These are phyloP conservation scores for Nigrospora sphaerica DNA, from an alignment of 2,329 filamentous ascomycete species.

Conservation along the genomic window DNA sequence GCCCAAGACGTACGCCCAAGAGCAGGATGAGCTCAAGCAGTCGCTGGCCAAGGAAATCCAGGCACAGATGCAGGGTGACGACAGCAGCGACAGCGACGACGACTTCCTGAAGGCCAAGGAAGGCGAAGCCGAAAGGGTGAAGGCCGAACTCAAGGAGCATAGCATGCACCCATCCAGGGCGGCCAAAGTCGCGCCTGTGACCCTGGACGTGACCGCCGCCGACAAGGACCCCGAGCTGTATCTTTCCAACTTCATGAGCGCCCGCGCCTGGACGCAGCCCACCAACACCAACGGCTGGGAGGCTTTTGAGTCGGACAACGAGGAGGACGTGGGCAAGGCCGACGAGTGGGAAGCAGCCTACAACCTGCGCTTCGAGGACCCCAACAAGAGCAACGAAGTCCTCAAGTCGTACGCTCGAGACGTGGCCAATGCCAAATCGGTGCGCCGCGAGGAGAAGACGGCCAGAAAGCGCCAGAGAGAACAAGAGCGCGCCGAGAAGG, in stretches of 20 bases:
- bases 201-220: constrained; percentile 65
- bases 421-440: constrained; percentile 71
- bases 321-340: constrained; percentile 59
- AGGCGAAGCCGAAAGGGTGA: constrained; percentile 18
- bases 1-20: constrained; percentile 72
- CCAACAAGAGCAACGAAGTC: constrained; percentile 78
- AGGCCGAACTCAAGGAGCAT: constrained; percentile 18
- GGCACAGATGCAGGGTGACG: constrained; percentile 45
- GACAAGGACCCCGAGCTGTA: constrained; percentile 88
- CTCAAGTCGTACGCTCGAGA: constrained; percentile 87
- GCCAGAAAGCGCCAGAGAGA: constrained; percentile 74
- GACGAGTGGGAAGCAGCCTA: constrained; percentile 90
- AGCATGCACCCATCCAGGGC: constrained; percentile 52
- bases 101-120: constrained; percentile 69
- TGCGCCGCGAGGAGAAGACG: constrained; percentile 75
- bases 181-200: constrained; percentile 37
- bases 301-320: constrained; percentile 88
- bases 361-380: constrained; percentile 93
- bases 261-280: constrained; percentile 75
- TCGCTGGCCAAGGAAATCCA: constrained; percentile 77
- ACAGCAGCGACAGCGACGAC: constrained; percentile 54
- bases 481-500: constrained; percentile 67
- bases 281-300: constrained; percentile 60
- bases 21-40: constrained; percentile 78
- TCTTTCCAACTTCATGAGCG: constrained; percentile 91